Percentiles rank a stretch among this genome's conserved stretches.
Evolutionary conservation across 441 rosid genomes (phyloP).

Genomic region (Bocquillonia castaneifolia): DNA sequence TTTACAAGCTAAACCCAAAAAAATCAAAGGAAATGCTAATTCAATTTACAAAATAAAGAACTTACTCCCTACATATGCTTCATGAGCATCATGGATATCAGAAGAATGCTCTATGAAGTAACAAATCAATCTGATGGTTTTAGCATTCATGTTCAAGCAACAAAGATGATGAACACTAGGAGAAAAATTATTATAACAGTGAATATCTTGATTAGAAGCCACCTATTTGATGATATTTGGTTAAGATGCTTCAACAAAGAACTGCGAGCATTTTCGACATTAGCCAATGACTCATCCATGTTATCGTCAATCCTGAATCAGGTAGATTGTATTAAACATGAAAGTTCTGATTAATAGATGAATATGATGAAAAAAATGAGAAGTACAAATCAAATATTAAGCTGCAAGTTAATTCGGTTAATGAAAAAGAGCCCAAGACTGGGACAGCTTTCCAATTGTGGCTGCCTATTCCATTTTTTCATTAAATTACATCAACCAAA

Average conservation of each 20-base stretch:
- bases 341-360: background rate
- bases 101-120: background rate
- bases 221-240: constrained; percentile 78
- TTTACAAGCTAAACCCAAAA: constrained; percentile 9
- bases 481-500: background rate
- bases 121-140: background rate
- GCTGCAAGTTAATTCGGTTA: background rate
- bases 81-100: background rate
- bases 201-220: constrained; percentile 87
- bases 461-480: background rate
- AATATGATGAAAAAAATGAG: background rate
- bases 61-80: constrained; percentile 7
- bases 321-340: constrained; percentile 3
- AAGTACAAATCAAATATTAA: background rate
- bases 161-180: constrained; percentile 53
- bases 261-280: constrained; percentile 77
- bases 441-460: background rate
- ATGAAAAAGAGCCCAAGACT: background rate
- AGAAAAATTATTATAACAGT: constrained; percentile 61
- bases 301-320: constrained; percentile 76
- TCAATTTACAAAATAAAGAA: constrained; percentile 24
- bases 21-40: constrained; percentile 3
- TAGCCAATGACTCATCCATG: constrained; percentile 79
- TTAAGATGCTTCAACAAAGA: constrained; percentile 78
- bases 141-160: constrained; percentile 41